These are phyloP conservation scores for Cryomyces antarcticus DNA, from an alignment of 495 filamentous ascomycete genomes.

Conservation along the genomic window DNA sequence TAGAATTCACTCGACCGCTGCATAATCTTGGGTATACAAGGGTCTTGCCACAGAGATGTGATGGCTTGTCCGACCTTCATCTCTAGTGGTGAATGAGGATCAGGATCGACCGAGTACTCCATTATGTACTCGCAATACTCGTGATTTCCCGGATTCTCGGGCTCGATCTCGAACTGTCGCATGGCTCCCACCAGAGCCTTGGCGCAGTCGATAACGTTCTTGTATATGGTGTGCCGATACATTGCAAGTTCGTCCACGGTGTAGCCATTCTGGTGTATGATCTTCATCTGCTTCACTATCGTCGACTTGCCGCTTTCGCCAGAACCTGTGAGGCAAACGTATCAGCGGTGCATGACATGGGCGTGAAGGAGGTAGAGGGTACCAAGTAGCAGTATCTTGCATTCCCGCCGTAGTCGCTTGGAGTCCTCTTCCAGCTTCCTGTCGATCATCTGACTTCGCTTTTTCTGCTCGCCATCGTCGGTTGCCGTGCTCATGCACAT, in stretches of 20 bases:
- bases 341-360: too few species aligned
- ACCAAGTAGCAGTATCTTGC: constrained; percentile 95
- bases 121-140: constrained; percentile 60
- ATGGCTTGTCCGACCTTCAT: constrained; percentile 61
- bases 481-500: constrained; percentile 64
- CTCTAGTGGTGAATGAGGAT: constrained; percentile 66
- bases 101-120: constrained; percentile 75
- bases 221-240: constrained; percentile 91
- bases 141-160: constrained; percentile 44
- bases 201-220: constrained; percentile 91
- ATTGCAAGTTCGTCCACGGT: constrained; percentile 73
- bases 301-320: constrained; percentile 98
- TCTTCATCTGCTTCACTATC: constrained; percentile 99
- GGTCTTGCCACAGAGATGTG: constrained; percentile 75
- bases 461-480: constrained; percentile 73
- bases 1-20: constrained; percentile 97
- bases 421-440: constrained; percentile 83
- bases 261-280: constrained; percentile 96
- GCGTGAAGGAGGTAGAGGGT: constrained; percentile 12
- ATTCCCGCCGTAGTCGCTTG: constrained; percentile 75
- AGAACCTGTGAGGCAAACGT: constrained; percentile 38
- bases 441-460: constrained; percentile 85
- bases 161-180: constrained; percentile 67
- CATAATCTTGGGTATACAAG: constrained; percentile 62
- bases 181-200: constrained; percentile 80